phyloP scores from a whole-genome alignment of 1,284 basidiomycete genomes.

The Boletus semigastroideus region DNA sequence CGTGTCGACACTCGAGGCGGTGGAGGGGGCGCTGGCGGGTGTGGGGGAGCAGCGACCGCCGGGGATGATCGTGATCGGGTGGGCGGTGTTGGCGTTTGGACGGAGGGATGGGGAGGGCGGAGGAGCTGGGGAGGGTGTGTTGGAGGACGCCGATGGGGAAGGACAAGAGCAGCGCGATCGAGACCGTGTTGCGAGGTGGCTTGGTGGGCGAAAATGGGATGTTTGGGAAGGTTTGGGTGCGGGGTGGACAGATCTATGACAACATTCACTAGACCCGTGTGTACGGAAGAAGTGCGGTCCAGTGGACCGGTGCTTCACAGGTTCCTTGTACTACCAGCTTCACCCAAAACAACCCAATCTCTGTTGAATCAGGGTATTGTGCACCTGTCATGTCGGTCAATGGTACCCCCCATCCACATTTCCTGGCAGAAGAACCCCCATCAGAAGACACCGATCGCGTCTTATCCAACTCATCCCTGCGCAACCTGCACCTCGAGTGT shows the following conservation, averaged over 20 bases:
- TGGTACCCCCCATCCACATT: neutral
- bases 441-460: neutral
- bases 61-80: slow-evolving; percentile 94
- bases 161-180: slow-evolving; percentile 48
- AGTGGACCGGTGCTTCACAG: too few relatives aligned
- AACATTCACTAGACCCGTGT: too few relatives aligned
- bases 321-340: too few relatives aligned
- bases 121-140: slow-evolving; percentile 43
- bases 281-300: too few relatives aligned
- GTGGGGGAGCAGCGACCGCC: slow-evolving; percentile 89
- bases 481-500: neutral
- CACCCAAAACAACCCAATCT: too few relatives aligned
- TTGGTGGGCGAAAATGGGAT: slow-evolving; percentile 55
- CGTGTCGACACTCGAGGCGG: slow-evolving; percentile 73
- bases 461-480: neutral
- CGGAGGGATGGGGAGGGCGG: slow-evolving; percentile 48
- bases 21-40: slow-evolving; percentile 71
- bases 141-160: slow-evolving; percentile 34
- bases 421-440: neutral
- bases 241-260: slow-evolving; percentile 47
- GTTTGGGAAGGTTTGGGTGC: slow-evolving; percentile 56
- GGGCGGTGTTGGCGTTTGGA: slow-evolving; percentile 73
- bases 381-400: neutral
- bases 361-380: neutral
- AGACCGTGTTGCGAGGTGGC: slow-evolving; percentile 55